phyloP scores from a whole-genome alignment of 495 filamentous ascomycete genomes.

The Cairneyella variabilis region DNA sequence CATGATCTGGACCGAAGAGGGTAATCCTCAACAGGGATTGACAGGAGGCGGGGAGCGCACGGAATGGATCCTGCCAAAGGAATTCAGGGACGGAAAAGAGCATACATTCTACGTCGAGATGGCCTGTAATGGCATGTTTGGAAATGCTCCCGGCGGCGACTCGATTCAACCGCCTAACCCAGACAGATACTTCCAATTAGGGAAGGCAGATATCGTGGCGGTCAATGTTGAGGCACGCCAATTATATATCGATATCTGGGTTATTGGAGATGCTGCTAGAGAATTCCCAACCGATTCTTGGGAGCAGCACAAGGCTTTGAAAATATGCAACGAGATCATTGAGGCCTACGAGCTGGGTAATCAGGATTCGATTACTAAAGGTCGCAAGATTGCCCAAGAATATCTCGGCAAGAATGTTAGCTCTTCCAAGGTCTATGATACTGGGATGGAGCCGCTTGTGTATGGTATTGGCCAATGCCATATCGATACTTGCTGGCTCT shows the following conservation, averaged over 20 bases:
- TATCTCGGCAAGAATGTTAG: conserved; percentile 81
- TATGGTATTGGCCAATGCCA: conserved; percentile 94
- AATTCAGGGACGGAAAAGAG: conserved; percentile 76
- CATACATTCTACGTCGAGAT: conserved; percentile 95
- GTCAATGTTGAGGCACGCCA: conserved; percentile 82
- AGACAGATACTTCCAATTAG: conserved; percentile 71
- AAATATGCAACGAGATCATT: conserved; percentile 82
- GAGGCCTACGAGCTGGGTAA: conserved; percentile 79
- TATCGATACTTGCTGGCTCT: conserved; percentile 97
- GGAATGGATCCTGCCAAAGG: conserved; percentile 84
- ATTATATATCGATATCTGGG: conserved; percentile 90
- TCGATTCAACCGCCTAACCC: conserved; percentile 84
- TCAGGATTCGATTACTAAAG: conserved; percentile 70
- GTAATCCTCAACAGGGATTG: conserved; percentile 84
- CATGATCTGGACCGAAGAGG: conserved; percentile 83
- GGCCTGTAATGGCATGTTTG: conserved; percentile 99
- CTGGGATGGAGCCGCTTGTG: conserved; percentile 66
- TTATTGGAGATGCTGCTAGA: conserved; percentile 80
- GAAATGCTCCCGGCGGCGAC: conserved; percentile 81
- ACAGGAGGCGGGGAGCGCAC: conserved; percentile 87
- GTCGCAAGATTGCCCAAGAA: conserved; percentile 74
- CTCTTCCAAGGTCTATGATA: conserved; percentile 79
- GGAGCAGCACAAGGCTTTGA: conserved; percentile 82
- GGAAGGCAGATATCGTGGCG: conserved; percentile 79
- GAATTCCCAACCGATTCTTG: conserved; percentile 77